These are phyloP conservation scores for Leishmania guyanensis DNA, from an alignment of 208 protist species.

Conservation along the genomic window DNA sequence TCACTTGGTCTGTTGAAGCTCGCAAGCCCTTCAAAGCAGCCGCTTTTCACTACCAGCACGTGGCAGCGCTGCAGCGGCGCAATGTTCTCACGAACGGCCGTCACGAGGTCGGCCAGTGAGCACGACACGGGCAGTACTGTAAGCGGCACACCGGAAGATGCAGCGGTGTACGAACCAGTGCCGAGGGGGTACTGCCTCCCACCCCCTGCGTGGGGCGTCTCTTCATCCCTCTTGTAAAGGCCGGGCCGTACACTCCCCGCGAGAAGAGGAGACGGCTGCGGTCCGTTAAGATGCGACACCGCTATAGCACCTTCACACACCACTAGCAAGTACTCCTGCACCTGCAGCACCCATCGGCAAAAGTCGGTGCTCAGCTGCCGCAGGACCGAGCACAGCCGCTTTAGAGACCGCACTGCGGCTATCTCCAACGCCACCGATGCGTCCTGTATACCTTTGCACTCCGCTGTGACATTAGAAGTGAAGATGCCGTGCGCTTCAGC, in stretches of 20 bases:
- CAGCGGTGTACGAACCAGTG: background rate
- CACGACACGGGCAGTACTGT: constrained; percentile 4
- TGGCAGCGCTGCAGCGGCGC: constrained; percentile 34
- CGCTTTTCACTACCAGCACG: constrained; percentile 35
- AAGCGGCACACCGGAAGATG: background rate
- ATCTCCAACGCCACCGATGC: constrained; percentile 31
- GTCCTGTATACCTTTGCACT: background rate
- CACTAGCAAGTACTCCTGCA: constrained; percentile 36
- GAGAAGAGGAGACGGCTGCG: background rate
- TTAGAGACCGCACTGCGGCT: constrained; percentile 38
- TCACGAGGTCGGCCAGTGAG: constrained; percentile 28
- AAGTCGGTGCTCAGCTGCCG: constrained; percentile 40
- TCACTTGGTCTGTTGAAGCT: background rate
- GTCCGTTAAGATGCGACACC: background rate
- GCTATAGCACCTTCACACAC: constrained; percentile 1
- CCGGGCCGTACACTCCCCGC: background rate
- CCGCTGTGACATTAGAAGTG: background rate
- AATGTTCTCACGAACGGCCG: constrained; percentile 37
- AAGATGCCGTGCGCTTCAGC: background rate
- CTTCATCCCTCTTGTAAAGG: constrained; percentile 3
- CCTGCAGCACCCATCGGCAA: constrained; percentile 44
- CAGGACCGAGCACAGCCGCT: constrained; percentile 39
- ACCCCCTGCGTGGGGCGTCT: background rate
- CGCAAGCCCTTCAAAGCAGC: constrained; percentile 34
- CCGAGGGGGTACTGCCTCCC: background rate